Percentiles rank a stretch among this genome's conserved stretches.
Evolutionary conservation across 1,284 basidiomycete genomes (phyloP).

Genomic region (Cutaneotrichosporon sp.): DNA sequence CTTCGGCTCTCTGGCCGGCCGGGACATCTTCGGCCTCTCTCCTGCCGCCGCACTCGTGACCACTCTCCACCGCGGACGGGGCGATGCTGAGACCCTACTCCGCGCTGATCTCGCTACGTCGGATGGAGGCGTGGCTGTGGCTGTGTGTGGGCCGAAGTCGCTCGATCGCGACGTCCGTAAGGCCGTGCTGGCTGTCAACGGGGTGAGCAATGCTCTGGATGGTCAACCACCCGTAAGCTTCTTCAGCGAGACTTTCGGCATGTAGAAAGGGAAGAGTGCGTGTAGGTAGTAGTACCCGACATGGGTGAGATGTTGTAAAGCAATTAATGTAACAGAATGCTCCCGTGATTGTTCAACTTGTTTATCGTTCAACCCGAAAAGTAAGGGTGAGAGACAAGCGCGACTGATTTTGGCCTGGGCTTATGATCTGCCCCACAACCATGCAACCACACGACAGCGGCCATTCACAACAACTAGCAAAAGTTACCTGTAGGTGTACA

Average conservation of each 20-base stretch:
- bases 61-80: conserved; percentile 20
- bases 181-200: conserved; percentile 29
- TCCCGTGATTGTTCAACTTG: too few relatives aligned
- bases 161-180: conserved; percentile 26
- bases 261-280: neutral
- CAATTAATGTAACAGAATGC: too few relatives aligned
- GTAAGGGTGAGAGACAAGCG: too few relatives aligned
- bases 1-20: too few relatives aligned
- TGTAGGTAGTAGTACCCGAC: too few relatives aligned
- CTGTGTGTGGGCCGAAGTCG: conserved; percentile 34
- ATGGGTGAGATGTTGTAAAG: too few relatives aligned
- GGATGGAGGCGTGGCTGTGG: conserved; percentile 17
- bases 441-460: too few relatives aligned
- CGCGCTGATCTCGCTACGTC: conserved; percentile 12
- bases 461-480: too few relatives aligned
- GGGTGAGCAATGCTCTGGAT: conserved; percentile 17
- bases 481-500: too few relatives aligned
- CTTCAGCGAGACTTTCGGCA: conserved; percentile 35
- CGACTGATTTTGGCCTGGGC: too few relatives aligned
- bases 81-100: conserved; percentile 17
- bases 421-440: too few relatives aligned
- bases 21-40: conserved; percentile 8
- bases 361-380: too few relatives aligned
- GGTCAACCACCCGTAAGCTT: conserved; percentile 32
- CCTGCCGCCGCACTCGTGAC: conserved; percentile 8